Evolutionary conservation across 2,329 filamentous ascomycete species (phyloP).

Genomic region (Epichloe festucae): DNA sequence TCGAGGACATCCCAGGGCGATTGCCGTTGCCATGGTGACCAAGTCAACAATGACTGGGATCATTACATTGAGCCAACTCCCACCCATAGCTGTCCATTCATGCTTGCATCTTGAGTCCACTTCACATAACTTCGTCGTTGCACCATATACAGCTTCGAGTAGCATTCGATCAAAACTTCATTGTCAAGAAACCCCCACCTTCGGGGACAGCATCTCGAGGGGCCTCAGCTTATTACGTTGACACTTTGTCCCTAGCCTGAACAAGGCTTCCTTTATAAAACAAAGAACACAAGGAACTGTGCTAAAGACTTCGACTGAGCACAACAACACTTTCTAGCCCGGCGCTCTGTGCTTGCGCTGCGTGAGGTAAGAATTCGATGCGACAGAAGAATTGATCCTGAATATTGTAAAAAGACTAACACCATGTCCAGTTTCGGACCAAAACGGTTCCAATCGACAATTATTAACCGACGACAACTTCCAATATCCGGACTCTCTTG

Average conservation of each 20-base stretch:
- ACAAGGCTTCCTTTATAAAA: slow-evolving; percentile 16
- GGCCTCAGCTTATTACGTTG: slow-evolving; percentile 10
- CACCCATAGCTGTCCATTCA: slow-evolving; percentile 10
- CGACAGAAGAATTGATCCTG: neutral
- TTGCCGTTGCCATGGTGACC: slow-evolving; percentile 21
- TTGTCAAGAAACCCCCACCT: slow-evolving; percentile 7
- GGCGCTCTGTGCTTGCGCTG: slow-evolving; percentile 73
- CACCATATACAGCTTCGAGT: slow-evolving; percentile 3
- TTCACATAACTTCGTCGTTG: slow-evolving; percentile 9
- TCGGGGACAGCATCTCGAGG: slow-evolving; percentile 7
- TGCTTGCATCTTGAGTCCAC: slow-evolving; percentile 14
- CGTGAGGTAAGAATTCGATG: slow-evolving; percentile 50
- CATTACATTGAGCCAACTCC: slow-evolving; percentile 13
- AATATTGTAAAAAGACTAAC: slow-evolving; percentile 2
- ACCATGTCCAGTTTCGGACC: slow-evolving; percentile 28
- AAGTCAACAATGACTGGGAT: slow-evolving; percentile 17
- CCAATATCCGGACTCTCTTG: slow-evolving; percentile 52
- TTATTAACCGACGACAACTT: slow-evolving; percentile 35
- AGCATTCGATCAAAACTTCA: neutral
- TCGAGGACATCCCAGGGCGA: neutral
- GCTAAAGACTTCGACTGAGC: slow-evolving; percentile 33
- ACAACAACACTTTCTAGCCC: slow-evolving; percentile 42
- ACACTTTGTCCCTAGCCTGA: slow-evolving; percentile 16
- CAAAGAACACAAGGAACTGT: slow-evolving; percentile 6
- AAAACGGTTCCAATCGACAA: slow-evolving; percentile 36